Evolutionary conservation across 2,329 filamentous ascomycete species (phyloP).

Genomic region (Fusarium papillatum): DNA sequence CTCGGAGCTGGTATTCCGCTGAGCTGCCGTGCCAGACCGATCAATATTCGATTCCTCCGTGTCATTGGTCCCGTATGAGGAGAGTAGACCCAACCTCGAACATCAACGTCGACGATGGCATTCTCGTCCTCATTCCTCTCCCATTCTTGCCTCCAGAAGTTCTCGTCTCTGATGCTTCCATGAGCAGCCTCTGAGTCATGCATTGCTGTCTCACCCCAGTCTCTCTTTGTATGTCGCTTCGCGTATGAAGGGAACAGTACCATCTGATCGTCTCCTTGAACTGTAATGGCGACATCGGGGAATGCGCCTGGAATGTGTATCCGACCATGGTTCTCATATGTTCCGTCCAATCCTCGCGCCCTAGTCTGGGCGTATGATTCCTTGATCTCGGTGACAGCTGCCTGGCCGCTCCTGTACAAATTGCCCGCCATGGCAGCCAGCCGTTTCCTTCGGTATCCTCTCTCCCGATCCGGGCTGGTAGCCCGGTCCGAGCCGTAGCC

Average conservation of each 20-base stretch:
- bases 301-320: conserved; percentile 79
- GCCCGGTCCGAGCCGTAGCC: conserved; percentile 48
- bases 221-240: conserved; percentile 73
- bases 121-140: conserved; percentile 84
- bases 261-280: conserved; percentile 90
- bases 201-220: conserved; percentile 48
- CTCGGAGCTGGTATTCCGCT: conserved; percentile 86
- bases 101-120: conserved; percentile 92
- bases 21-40: conserved; percentile 88
- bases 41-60: conserved; percentile 86
- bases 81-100: conserved; percentile 94
- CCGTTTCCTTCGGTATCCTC: conserved; percentile 82
- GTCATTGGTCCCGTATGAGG: conserved; percentile 89
- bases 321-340: conserved; percentile 46
- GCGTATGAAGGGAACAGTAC: conserved; percentile 96
- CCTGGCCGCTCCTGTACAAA: conserved; percentile 68
- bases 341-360: conserved; percentile 47
- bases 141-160: conserved; percentile 86
- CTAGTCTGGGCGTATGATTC: conserved; percentile 71
- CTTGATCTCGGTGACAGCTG: conserved; percentile 70
- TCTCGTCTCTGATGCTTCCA: conserved; percentile 69
- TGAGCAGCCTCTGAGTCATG: conserved; percentile 47
- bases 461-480: conserved; percentile 60
- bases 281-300: conserved; percentile 85
- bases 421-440: conserved; percentile 75